Conservation (phyloP, 768 basidiomycete genomes). For the Boletus rufocinnamomeus region DNA sequence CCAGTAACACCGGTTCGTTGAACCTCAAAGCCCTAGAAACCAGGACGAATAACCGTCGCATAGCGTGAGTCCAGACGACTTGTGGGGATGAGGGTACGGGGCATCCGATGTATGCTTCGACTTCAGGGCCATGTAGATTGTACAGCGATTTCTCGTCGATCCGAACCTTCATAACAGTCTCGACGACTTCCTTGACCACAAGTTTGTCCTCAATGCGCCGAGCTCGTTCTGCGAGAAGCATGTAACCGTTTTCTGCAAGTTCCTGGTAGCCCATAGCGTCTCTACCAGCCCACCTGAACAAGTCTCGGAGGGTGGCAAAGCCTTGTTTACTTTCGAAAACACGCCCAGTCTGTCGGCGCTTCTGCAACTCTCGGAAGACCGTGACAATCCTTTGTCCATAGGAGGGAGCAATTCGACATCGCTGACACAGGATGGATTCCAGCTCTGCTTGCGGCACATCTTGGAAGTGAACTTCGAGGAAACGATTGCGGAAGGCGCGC, state of each 20-base stretch:
- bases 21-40: slow-evolving; percentile 83
- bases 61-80: slow-evolving; percentile 92
- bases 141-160: slow-evolving; percentile 78
- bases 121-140: slow-evolving; percentile 48
- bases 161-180: slow-evolving; percentile 82
- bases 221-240: slow-evolving; percentile 92
- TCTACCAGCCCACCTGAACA: slow-evolving; percentile 96
- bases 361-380: slow-evolving; percentile 93
- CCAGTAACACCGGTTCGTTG: slow-evolving; percentile 93
- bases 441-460: slow-evolving; percentile 94
- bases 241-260: slow-evolving; percentile 94
- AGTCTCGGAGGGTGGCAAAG: slow-evolving; percentile 93
- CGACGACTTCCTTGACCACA: slow-evolving; percentile 91
- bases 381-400: slow-evolving; percentile 88
- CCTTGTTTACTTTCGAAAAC: slow-evolving; percentile 98
- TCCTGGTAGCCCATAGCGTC: slow-evolving; percentile 90
- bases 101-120: slow-evolving; percentile 55
- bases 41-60: slow-evolving; percentile 86
- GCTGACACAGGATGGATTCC: slow-evolving; percentile 90
- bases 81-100: slow-evolving; percentile 45
- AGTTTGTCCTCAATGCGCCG: slow-evolving; percentile 82
- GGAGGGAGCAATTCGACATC: slow-evolving; percentile 91
- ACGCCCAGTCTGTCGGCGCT: slow-evolving; percentile 83
- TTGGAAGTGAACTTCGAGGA: slow-evolving; percentile 96
- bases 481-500: slow-evolving; percentile 94